These are phyloP conservation scores for Agrostemma githago DNA, from an alignment of 148 eudicot genomes.

Conservation along the genomic window DNA sequence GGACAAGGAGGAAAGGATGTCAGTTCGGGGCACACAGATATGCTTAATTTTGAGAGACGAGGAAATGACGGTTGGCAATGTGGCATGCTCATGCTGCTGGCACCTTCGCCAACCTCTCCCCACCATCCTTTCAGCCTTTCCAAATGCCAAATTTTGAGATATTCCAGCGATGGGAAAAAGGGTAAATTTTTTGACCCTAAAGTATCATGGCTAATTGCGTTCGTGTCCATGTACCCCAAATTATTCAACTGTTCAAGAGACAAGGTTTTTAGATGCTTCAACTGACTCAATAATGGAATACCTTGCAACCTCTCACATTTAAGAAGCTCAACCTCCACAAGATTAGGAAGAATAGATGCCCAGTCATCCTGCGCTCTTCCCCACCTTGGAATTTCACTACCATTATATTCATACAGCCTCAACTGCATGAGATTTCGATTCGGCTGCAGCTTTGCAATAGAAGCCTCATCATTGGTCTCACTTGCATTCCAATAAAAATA, in stretches of 20 bases:
- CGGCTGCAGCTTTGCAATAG: conserved; percentile 20
- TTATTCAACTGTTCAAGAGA: neutral
- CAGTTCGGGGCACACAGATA: neutral
- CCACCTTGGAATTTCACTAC: conserved; percentile 23
- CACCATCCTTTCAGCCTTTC: conserved; percentile 27
- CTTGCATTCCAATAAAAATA: neutral
- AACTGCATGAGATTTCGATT: conserved; percentile 13
- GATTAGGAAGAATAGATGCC: conserved; percentile 12
- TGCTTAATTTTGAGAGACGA: neutral
- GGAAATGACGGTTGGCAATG: neutral
- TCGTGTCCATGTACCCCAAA: conserved; percentile 17
- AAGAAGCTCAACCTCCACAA: neutral
- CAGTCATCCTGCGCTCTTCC: neutral
- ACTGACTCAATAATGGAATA: conserved; percentile 10
- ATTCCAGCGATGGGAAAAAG: conserved; percentile 23
- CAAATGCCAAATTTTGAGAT: too few species aligned
- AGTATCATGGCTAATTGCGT: neutral
- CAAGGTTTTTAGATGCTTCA: conserved; percentile 6
- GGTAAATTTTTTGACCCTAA: neutral
- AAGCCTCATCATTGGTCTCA: neutral
- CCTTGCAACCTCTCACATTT: neutral
- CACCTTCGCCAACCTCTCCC: neutral
- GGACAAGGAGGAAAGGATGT: conserved; percentile 20
- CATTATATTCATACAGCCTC: neutral
- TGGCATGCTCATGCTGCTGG: neutral